A percentile compares a stretch with the other conserved stretches of the same genome.
These are phyloP conservation scores for Apiotrichum domesticum DNA, from an alignment of 1,284 basidiomycete genomes.

Conservation along the genomic window DNA sequence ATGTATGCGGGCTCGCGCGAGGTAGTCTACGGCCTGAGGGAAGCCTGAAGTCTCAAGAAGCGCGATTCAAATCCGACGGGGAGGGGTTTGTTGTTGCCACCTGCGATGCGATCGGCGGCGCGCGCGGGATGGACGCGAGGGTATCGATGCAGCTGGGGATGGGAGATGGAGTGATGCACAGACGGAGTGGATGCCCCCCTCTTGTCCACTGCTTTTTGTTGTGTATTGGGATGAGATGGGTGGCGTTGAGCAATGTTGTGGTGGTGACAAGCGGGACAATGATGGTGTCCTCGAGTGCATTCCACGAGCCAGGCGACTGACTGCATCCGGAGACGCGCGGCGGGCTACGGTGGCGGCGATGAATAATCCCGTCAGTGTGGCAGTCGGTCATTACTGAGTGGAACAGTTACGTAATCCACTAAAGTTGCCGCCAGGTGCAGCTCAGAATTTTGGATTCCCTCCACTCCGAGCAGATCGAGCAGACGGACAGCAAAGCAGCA, in stretches of 20 bases:
- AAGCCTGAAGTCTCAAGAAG: no score
- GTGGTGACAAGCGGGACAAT: not conserved
- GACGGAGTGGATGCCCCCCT: not conserved
- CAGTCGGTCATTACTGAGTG: not conserved
- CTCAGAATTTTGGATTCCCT: slow-evolving; percentile 7
- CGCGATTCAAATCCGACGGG: no score
- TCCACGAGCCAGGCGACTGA: no score
- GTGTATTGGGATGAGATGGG: not conserved
- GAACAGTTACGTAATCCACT: not conserved
- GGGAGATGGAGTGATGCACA: no score
- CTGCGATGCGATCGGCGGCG: no score
- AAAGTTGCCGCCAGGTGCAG: no score
- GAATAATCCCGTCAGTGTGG: not conserved
- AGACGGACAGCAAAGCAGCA: no score
- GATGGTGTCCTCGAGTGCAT: not conserved
- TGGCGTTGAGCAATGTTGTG: not conserved
- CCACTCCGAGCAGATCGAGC: slow-evolving; percentile 15
- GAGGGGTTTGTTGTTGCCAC: no score
- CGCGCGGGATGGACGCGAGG: no score
- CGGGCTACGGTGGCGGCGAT: not conserved
- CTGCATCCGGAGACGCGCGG: no score
- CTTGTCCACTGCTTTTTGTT: not conserved
- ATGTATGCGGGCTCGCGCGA: not conserved
- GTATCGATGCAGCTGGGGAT: no score
- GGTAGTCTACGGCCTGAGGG: no score